phyloP scores from a whole-genome alignment of 2,329 filamentous ascomycete genomes.

The Aspergillus aculeatinus region DNA sequence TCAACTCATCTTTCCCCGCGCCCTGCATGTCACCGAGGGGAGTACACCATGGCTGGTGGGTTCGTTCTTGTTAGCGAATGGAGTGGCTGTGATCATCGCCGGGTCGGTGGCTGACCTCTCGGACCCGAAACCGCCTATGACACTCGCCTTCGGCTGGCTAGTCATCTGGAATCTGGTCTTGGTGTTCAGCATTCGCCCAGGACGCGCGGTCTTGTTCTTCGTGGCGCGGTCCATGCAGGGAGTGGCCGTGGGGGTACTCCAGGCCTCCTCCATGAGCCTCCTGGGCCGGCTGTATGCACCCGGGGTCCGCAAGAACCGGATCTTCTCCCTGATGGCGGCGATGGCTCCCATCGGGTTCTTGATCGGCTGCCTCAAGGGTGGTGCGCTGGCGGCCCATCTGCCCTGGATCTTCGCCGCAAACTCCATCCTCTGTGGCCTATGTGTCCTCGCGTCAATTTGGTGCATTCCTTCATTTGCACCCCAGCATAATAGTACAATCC shows the following conservation, averaged over 20 bases:
- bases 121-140: conserved; percentile 31
- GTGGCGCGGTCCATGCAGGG: conserved; percentile 39
- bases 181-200: not conserved
- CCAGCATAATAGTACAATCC: not conserved
- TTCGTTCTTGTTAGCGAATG: conserved; percentile 37
- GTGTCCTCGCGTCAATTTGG: not conserved
- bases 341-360: conserved; percentile 45
- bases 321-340: conserved; percentile 41
- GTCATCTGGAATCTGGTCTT: not conserved
- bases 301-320: conserved; percentile 35
- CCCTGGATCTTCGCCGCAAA: conserved; percentile 44
- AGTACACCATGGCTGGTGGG: conserved; percentile 43
- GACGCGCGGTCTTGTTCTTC: conserved; percentile 15
- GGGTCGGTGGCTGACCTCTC: conserved; percentile 35
- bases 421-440: conserved; percentile 37
- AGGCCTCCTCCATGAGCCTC: conserved; percentile 49
- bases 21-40: conserved; percentile 29
- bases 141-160: not conserved
- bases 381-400: conserved; percentile 36
- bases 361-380: conserved; percentile 43
- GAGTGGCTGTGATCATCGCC: conserved; percentile 38
- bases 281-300: conserved; percentile 45
- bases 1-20: not conserved
- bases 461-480: not conserved
- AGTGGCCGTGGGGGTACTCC: conserved; percentile 47